Base-by-base conservation (phyloP, 2,329 filamentous ascomycete species). In the Pseudopithomyces chartarum region DNA sequence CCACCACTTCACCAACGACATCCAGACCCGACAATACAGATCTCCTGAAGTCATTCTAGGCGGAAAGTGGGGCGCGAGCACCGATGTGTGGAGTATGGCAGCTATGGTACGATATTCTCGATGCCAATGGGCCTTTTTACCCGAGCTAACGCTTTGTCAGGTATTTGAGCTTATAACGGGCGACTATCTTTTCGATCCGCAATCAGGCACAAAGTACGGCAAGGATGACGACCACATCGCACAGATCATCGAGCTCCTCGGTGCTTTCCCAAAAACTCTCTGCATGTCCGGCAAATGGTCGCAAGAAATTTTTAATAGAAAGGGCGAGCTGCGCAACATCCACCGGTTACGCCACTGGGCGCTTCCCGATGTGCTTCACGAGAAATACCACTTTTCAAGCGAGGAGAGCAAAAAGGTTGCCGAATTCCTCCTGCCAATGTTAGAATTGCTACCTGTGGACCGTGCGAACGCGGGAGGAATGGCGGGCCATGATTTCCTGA, bases 161-260 rank as follows among this genome's bases (percentile, higher is more conserved):
- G 90, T 94, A 15, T 99, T 99, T 67, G 95, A 99, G 76, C 82
- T 99, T 43, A 98, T 99, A 65, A 99, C 95, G 1, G 95, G 95
- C 64, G 95, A 99, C 77, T 99, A 99, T 73, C 87, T 99, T 42
- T 99, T 99, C 77, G 95, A 99, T 70, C 95, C 95, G 0, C 95
- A 99, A 78, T 97, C 94, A 1, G 95, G 95, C 61, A 98, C 94
- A 40, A 98, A 98, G 79, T 99, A 99, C 76, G 95, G 95, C 73
- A 99, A 99, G 80, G 95, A 99, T 73, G 95, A 99, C 79, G 95
- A 99, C 73, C 95, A 99, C 79, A 97, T 99, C 64, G 95, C 95
- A 10, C 95, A 99, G 75, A 98, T 99, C 69, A 98, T 99, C 74
- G 95, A 99, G 77, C 84, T 99, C 5, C 87, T 99, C 17, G 95